Evolutionary conservation across 805 yeast species (phyloP), one percentile per base, ranked within the genome.

Genomic region (Candida railenensis): DNA sequence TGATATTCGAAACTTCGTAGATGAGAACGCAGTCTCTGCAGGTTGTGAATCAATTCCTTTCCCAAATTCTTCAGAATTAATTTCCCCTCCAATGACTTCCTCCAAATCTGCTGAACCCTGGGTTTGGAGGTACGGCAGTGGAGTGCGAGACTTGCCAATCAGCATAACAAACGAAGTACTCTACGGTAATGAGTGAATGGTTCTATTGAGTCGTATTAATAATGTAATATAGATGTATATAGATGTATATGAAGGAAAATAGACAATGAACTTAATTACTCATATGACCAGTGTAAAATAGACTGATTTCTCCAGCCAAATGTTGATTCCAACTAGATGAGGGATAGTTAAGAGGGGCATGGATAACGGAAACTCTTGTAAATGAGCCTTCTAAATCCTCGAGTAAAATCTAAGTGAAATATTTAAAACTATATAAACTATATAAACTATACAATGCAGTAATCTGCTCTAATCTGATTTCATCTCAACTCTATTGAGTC

Each of bases 101-200:
- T 36, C 39, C 22, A 9, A 4, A 9, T 16, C 14, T 4, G 39
- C 41, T 4, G 32, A 12, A 11, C 37, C 20, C 28, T 32, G 44
- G 45, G 36, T 39, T 4, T 42, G 30, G 21, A 15, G 20, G 57
- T 14, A 22, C 8, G 34, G 94, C 0, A 87, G 89, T 58, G 97
- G 96, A 0, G 92, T 92, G 3, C 80, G 89, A 78, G 98, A 91
- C 62, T 59, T 91, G 43, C 92, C 96, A 0, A 71, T 90, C 1
- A 76, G 80, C 12, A 76, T 81, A 40, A 92, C 85, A 1, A 85
- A 87, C 56, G 75, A 76, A 41, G 81, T 85, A 1, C 63, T 88
- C 15, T 87, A 87, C 57, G 67, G 48, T 14, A 46, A 51, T 37
- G 34, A 39, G 20, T 25, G n/a, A 25, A 11, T 11, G 30, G 30